A percentile compares a stretch with the other conserved stretches of the same genome.
phyloP scores from a whole-genome alignment of 176 grass and related monocot species.

The Carex myosuroides region DNA sequence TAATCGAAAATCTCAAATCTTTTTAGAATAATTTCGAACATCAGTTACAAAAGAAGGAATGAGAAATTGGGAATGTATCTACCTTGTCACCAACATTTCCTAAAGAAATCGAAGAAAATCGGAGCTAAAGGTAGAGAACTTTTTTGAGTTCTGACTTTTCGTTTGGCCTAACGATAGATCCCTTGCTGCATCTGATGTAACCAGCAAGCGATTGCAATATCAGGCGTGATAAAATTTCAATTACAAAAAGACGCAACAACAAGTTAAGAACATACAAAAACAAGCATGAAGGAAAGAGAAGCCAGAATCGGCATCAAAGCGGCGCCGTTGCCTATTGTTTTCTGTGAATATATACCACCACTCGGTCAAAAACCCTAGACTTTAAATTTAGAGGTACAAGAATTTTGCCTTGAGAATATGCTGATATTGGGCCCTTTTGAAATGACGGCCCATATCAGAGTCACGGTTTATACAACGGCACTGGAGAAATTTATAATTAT shows the following conservation, averaged over 20 bases:
- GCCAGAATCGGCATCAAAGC: not conserved
- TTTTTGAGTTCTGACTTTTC: not conserved
- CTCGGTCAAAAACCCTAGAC: not conserved
- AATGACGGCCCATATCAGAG: not conserved
- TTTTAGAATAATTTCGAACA: not conserved
- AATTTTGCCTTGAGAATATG: no score
- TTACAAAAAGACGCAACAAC: not conserved
- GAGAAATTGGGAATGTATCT: conserved; percentile 11
- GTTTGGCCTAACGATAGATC: conserved; percentile 26
- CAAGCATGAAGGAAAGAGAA: not conserved
- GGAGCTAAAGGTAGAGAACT: conserved; percentile 20
- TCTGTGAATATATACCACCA: not conserved
- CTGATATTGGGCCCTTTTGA: not conserved
- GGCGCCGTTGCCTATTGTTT: not conserved
- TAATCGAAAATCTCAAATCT: not conserved
- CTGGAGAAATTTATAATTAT: no score
- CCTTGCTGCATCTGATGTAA: conserved; percentile 1
- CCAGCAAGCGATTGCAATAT: conserved; percentile 25
- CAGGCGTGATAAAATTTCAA: not conserved
- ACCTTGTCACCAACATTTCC: conserved; percentile 23
- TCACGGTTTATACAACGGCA: no score
- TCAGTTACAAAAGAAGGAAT: not conserved
- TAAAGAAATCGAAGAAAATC: conserved; percentile 2
- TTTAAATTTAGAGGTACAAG: not conserved
- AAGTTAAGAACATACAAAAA: not conserved